Base-by-base conservation (phyloP, 164 flowering plant species). In the Vitis cinerea region DNA sequence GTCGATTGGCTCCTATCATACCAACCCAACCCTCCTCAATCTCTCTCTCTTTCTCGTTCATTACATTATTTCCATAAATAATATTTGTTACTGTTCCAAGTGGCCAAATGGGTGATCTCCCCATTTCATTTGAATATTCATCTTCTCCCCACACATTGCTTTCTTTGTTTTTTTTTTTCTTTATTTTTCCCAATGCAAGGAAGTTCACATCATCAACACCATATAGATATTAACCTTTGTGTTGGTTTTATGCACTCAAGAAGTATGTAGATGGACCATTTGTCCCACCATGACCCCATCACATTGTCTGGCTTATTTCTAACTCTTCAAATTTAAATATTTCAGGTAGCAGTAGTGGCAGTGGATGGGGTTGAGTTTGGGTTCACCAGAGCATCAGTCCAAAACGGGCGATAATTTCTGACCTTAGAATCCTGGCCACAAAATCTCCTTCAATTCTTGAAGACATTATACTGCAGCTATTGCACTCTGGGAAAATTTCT, bases 201-300 rank as follows among this genome's bases (percentile, higher is more conserved):
- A 0, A 30, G 27, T 57, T 16, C 59, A 9, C 59, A 57, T 57
- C 7, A 57, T 2, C 48, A 61, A 9, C 8, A 15, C 44, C 31
- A 30, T 15, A 31, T 61, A 3, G 15, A 31, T 49, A 10, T 66
- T 73, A 73, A 62, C 76, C 68, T 67, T 67, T 62, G 17, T 52
- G 63, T 55, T 67, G 76, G 57, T 67, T 11, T 73, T 63, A 62
- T 63, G 51, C 44, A 50, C 57, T 62, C 14, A 62, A 61, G 50
- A 61, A 62, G 66, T n/a, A 61, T 27, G 55, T 29, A 12, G 17
- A 55, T 12, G 23, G 67, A 31, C 7, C 56, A 52, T 53, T 62
- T 54, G 66, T 63, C 44, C 44, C 44, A 37, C 4, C 44, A 37
- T 37, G 44, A 57, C 59, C 29, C 29, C 59, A 57, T 57, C 29